phyloP scores from a whole-genome alignment of 306 rosid genomes.

The Inga laurina region DNA sequence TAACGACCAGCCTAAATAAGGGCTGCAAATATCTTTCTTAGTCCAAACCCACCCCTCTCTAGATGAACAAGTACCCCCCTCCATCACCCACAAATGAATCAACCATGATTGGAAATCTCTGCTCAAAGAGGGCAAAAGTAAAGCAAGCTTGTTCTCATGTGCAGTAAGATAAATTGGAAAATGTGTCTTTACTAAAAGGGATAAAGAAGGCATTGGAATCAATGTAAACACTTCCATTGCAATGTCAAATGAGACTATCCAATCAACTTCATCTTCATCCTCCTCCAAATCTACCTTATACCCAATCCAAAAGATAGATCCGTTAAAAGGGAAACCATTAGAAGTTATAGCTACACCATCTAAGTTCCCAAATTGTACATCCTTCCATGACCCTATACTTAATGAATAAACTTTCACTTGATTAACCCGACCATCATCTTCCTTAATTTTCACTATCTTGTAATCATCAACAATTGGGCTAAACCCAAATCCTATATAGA shows the following conservation, averaged over 20 bases:
- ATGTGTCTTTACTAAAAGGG: too few species aligned
- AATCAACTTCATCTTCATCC: not conserved
- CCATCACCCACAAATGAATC: not conserved
- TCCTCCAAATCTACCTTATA: not conserved
- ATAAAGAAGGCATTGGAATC: not conserved
- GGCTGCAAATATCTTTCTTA: not conserved
- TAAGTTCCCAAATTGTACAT: not conserved
- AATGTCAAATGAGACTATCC: not conserved
- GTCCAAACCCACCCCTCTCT: not conserved
- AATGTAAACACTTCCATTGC: too few species aligned
- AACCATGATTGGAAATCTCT: not conserved
- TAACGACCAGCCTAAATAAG: too few species aligned
- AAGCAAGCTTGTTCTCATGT: not conserved
- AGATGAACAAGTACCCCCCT: not conserved
- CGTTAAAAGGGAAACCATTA: not conserved
- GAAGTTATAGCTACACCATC: not conserved
- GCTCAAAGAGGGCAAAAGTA: not conserved
- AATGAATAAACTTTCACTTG: not conserved
- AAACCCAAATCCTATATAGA: slow-evolving; percentile 24
- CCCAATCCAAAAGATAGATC: slow-evolving; percentile 18
- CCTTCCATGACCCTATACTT: slow-evolving; percentile 1
- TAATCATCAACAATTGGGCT: slow-evolving; percentile 11
- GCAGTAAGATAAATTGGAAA: not conserved
- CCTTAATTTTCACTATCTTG: slow-evolving; percentile 15
- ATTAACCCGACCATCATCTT: not conserved